A percentile compares a stretch with the other conserved stretches of the same genome.
Conservation (phyloP, 306 rosid genomes). For the Trichosanthes truncata region DNA sequence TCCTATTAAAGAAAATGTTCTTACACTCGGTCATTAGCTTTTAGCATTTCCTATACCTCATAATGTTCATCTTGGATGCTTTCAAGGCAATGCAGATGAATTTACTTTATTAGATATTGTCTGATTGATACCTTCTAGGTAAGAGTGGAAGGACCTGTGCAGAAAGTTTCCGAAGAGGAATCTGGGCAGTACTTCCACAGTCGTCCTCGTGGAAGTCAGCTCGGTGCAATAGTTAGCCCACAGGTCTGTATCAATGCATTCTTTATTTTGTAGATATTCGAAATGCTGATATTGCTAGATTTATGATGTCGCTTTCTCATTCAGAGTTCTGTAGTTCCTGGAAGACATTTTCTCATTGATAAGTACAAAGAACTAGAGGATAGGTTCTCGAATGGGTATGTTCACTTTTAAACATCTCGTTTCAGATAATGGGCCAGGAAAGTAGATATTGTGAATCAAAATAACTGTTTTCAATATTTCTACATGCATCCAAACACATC, state of each 20-base stretch:
- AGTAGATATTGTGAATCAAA: neutral
- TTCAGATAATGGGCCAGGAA: neutral
- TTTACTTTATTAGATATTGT: neutral
- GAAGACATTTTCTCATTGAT: constrained; percentile 68
- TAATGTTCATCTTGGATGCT: neutral
- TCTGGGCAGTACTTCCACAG: constrained; percentile 86
- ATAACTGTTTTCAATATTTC: neutral
- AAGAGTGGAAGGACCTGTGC: constrained; percentile 83
- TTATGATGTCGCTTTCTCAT: constrained; percentile 16
- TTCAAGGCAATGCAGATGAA: neutral
- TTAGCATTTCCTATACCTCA: neutral
- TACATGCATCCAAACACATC: neutral
- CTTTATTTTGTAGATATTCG: neutral
- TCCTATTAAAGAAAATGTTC: neutral
- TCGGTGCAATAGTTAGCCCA: constrained; percentile 92
- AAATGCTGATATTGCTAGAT: neutral
- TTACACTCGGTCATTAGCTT: neutral
- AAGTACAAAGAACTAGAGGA: constrained; percentile 62
- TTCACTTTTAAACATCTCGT: neutral
- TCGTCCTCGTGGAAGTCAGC: constrained; percentile 96
- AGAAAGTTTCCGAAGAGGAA: constrained; percentile 78
- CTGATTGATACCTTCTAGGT: constrained; percentile 33
- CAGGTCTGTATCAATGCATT: constrained; percentile 45
- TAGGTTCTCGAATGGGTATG: constrained; percentile 81
- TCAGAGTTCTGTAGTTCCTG: constrained; percentile 74